Evolutionary conservation across 495 filamentous ascomycete genomes (phyloP).

Genomic region (Cryomyces minteri): DNA sequence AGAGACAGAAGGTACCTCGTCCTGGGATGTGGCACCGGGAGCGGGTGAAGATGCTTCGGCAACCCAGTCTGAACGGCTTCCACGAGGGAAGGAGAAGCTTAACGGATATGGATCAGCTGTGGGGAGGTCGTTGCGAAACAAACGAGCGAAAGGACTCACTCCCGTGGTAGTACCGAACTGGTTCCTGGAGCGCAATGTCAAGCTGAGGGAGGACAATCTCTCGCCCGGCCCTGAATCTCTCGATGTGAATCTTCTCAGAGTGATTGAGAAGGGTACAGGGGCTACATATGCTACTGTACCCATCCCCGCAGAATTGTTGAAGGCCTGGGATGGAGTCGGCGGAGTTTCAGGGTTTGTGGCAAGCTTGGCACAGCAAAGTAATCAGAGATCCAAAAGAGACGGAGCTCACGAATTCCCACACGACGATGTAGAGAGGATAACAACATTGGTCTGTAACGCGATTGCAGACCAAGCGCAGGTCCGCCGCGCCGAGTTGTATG

Average conservation of each 20-base stretch:
- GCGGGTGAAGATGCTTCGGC: not conserved
- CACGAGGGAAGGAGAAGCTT: conserved; percentile 6
- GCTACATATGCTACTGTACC: not conserved
- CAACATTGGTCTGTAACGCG: not conserved
- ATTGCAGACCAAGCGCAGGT: not conserved
- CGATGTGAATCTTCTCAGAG: no score
- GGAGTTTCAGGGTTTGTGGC: no score
- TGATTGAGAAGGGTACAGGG: not conserved
- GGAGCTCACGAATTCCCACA: not conserved
- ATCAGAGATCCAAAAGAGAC: not conserved
- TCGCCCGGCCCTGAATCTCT: not conserved
- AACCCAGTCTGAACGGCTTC: conserved; percentile 2
- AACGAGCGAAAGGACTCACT: conserved; percentile 8
- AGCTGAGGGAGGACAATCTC: conserved; percentile 11
- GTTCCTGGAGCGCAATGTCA: conserved; percentile 23
- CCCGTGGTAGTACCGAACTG: conserved; percentile 19
- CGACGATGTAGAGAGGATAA: not conserved
- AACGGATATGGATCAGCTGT: conserved; percentile 13
- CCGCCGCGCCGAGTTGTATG: conserved; percentile 5
- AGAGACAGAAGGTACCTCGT: not conserved
- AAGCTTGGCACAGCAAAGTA: no score
- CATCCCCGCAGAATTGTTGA: no score
- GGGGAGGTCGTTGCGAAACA: conserved; percentile 13
- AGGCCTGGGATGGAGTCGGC: no score
- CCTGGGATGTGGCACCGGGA: not conserved